Base-by-base conservation (phyloP, 164 flowering plant genomes). In the Akebia trifoliata region DNA sequence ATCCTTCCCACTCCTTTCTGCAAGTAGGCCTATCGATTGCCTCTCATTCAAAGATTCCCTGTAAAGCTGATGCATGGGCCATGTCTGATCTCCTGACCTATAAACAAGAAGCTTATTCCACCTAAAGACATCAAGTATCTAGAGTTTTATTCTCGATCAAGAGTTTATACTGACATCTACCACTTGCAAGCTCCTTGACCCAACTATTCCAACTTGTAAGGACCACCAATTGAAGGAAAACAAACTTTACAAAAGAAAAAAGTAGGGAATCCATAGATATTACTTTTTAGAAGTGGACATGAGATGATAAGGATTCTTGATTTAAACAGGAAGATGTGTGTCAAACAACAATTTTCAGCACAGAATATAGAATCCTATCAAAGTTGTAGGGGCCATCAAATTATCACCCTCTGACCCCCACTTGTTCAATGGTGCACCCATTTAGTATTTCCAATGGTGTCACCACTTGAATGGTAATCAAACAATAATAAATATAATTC, bases 291-390 rank as follows among this genome's bases (percentile, higher is more conserved):
- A 18, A 64, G 21, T 40, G 60, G 62, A 66, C n/a, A 12, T 52
- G 42, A 57, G 36, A 60, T 56, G 69, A 63, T 61, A 62, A 58
- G 57, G 61, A 66, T 66, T 71, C 65, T 52, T 44, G 39, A 64
- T 60, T 60, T 60, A 54, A 40, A 50, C 18, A 34, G 44, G 46
- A 35, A 14, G 59, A 34, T 12, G 17, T 24, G 25, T 36, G 25
- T 25, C 21, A 59, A 24, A 40, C 36, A n/a, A n/a, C 45, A 59
- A 48, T 35, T 37, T 28, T 20, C 29, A 63, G 60, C 46, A 54
- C 22, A 20, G 34, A 45, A 25, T 60, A 50, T 12, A 30, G 34
- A n/a, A n/a, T n/a, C n/a, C n/a, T n/a, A n/a, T n/a, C n/a, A n/a
- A n/a, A n/a, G n/a, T n/a, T n/a, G n/a, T n/a, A n/a, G n/a, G n/a